Evolutionary conservation across 164 flowering plant species (phyloP).

Genomic region (Akebia trifoliata): DNA sequence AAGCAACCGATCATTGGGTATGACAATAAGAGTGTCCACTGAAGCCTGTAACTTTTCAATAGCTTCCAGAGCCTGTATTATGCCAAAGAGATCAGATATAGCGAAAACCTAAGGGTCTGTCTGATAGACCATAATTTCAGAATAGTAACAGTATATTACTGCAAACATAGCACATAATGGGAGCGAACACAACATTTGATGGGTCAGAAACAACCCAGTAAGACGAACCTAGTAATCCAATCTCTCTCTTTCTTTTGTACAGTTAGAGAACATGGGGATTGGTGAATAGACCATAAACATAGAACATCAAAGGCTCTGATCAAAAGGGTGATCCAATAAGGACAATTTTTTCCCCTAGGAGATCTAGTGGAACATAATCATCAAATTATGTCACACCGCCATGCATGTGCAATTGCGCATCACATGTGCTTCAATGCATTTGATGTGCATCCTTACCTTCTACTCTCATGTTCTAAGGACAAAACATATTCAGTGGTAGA

Average conservation of each 20-base stretch:
- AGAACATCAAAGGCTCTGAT: background rate
- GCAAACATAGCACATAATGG: too few species aligned
- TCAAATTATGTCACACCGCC: background rate
- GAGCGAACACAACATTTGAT: background rate
- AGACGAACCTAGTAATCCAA: background rate
- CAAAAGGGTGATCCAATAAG: background rate
- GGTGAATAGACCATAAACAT: background rate
- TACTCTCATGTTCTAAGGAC: too few species aligned
- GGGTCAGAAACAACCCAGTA: background rate
- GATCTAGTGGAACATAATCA: too few species aligned
- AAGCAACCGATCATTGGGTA: conserved; percentile 30
- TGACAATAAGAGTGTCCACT: conserved; percentile 27
- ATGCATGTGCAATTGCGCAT: too few species aligned
- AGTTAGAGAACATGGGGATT: background rate
- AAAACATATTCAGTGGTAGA: too few species aligned
- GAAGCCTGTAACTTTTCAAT: conserved; percentile 21
- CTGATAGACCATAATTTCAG: too few species aligned
- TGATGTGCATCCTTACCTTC: too few species aligned
- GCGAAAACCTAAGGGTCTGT: background rate
- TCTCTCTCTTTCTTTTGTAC: background rate
- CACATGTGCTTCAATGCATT: too few species aligned
- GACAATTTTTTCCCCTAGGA: too few species aligned
- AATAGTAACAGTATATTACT: too few species aligned
- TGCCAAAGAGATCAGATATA: background rate
- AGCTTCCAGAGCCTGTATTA: conserved; percentile 22